Percentiles rank a stretch among this genome's conserved stretches.
Evolutionary conservation across 192 early-diverging fungal species (phyloP).

Genomic region (Entomortierella beljakovae): DNA sequence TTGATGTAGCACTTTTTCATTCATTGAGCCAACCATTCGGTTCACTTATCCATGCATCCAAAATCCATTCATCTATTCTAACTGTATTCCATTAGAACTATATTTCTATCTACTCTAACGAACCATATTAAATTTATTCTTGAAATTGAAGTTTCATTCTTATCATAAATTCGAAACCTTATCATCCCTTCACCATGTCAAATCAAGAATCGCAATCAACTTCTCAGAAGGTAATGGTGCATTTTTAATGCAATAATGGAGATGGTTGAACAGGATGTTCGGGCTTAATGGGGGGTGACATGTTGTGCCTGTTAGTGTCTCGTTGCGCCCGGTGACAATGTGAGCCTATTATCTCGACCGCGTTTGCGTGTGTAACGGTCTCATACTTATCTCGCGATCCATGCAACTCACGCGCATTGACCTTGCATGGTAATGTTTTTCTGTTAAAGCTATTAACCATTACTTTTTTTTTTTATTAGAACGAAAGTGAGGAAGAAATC

Average conservation of each 20-base stretch:
- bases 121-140: too few relatives aligned
- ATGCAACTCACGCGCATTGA: constrained; percentile 3
- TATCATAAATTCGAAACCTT: too few relatives aligned
- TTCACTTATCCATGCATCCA: too few relatives aligned
- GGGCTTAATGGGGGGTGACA: constrained; percentile 6
- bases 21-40: too few relatives aligned
- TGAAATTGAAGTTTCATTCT: too few relatives aligned
- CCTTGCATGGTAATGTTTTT: constrained; percentile 5
- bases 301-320: neutral
- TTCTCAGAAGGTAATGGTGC: constrained; percentile 2
- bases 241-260: constrained; percentile 2
- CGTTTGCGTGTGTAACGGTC: neutral
- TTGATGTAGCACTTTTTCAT: too few relatives aligned
- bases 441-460: neutral
- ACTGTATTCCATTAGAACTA: too few relatives aligned
- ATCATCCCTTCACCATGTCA: neutral
- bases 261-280: constrained; percentile 1
- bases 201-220: neutral
- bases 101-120: too few relatives aligned
- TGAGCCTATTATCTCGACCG: constrained; percentile 5
- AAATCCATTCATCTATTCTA: too few relatives aligned
- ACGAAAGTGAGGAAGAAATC: constrained; percentile 2
- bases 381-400: neutral
- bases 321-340: constrained; percentile 4
- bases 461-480: neutral